Conservation (phyloP, 2,329 filamentous ascomycete genomes). For the Penicillium italicum region DNA sequence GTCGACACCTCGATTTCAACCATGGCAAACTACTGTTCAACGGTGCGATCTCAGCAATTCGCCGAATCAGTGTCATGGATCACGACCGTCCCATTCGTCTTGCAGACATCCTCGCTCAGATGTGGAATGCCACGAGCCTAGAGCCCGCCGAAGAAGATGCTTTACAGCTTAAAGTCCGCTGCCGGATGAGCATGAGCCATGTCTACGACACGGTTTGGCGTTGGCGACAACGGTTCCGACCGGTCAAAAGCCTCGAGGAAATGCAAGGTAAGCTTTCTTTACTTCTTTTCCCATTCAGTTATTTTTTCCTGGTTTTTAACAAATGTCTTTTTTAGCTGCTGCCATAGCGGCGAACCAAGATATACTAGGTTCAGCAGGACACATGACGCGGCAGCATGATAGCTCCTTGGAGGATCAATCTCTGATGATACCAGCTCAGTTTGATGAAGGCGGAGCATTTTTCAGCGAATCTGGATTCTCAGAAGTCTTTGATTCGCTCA, state of each 20-base stretch:
- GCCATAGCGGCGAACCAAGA: slow-evolving; percentile 37
- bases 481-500: slow-evolving; percentile 80
- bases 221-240: slow-evolving; percentile 63
- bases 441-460: slow-evolving; percentile 37
- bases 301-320: slow-evolving; percentile 19
- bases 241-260: slow-evolving; percentile 57
- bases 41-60: slow-evolving; percentile 55
- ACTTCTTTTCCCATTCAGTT: slow-evolving; percentile 1
- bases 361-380: slow-evolving; percentile 27
- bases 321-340: slow-evolving; percentile 10
- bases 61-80: slow-evolving; percentile 57
- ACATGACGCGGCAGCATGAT: slow-evolving; percentile 29
- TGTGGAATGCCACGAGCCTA: slow-evolving; percentile 54
- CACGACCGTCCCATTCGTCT: slow-evolving; percentile 62
- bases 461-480: slow-evolving; percentile 53
- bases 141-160: slow-evolving; percentile 36
- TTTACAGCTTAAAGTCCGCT: slow-evolving; percentile 60
- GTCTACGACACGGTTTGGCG: slow-evolving; percentile 65
- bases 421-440: slow-evolving; percentile 34
- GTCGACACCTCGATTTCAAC: slow-evolving; percentile 52
- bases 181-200: slow-evolving; percentile 63
- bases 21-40: slow-evolving; percentile 56
- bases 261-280: slow-evolving; percentile 59
- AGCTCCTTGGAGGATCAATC: slow-evolving; percentile 30
- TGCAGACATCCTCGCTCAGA: slow-evolving; percentile 61